phyloP scores from a whole-genome alignment of 148 eudicot genomes.

The Cornus suecica region DNA sequence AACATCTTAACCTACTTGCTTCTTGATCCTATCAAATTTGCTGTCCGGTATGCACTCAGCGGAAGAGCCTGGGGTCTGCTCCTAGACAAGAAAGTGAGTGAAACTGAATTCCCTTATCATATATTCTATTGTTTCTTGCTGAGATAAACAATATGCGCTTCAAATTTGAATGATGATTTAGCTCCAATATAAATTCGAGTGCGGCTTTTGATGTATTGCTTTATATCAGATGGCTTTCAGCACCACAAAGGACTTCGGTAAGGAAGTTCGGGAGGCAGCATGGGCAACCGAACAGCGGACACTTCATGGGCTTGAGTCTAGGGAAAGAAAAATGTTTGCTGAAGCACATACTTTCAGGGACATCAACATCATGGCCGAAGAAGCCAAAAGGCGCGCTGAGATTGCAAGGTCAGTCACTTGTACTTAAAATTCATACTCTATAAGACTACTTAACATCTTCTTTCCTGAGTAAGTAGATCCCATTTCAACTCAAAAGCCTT shows the following conservation, averaged over 20 bases:
- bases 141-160: not conserved
- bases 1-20: slow-evolving; percentile 55
- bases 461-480: no score
- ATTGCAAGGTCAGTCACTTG: slow-evolving; percentile 54
- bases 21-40: slow-evolving; percentile 72
- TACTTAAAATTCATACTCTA: not conserved
- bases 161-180: not conserved
- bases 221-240: slow-evolving; percentile 51
- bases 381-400: slow-evolving; percentile 75
- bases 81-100: slow-evolving; percentile 47
- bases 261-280: slow-evolving; percentile 53
- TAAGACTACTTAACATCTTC: no score
- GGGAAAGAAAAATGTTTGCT: slow-evolving; percentile 31
- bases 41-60: slow-evolving; percentile 53
- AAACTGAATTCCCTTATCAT: not conserved
- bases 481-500: no score
- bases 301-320: slow-evolving; percentile 40
- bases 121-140: not conserved
- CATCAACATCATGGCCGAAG: slow-evolving; percentile 72
- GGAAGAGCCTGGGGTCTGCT: slow-evolving; percentile 57
- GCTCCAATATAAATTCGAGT: not conserved
- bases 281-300: slow-evolving; percentile 50
- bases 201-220: not conserved
- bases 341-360: slow-evolving; percentile 50
- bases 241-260: slow-evolving; percentile 52